Evolutionary conservation across 805 yeast species (phyloP).

Genomic region (Lachancea waltii): DNA sequence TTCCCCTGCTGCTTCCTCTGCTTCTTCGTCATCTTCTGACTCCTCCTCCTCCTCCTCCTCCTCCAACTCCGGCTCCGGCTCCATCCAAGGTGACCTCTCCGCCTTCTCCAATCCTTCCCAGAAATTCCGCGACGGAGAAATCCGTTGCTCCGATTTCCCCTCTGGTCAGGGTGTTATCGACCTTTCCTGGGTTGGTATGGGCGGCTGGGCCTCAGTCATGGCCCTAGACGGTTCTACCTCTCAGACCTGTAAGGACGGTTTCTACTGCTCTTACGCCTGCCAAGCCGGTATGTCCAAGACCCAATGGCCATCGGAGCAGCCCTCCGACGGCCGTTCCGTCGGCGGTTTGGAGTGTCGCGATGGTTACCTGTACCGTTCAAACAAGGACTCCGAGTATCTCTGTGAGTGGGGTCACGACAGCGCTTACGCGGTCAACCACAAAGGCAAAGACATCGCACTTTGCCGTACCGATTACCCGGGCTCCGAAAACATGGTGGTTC

Average conservation of each 20-base stretch:
- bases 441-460: constrained; percentile 65
- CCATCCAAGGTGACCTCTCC: constrained; percentile 48
- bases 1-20: constrained; percentile 17
- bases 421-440: constrained; percentile 62
- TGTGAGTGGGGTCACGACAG: constrained; percentile 82
- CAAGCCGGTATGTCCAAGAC: constrained; percentile 99
- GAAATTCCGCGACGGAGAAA: constrained; percentile 62
- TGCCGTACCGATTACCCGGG: constrained; percentile 99
- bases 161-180: constrained; percentile 67
- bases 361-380: constrained; percentile 81
- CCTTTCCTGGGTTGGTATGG: constrained; percentile 48
- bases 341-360: constrained; percentile 87
- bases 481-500: constrained; percentile 96
- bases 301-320: constrained; percentile 92
- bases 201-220: constrained; percentile 42
- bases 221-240: constrained; percentile 47
- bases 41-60: constrained; percentile 6
- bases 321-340: constrained; percentile 79
- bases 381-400: constrained; percentile 56
- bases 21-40: constrained; percentile 19
- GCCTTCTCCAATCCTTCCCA: constrained; percentile 51
- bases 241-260: constrained; percentile 72
- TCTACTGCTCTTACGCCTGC: constrained; percentile 96
- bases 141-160: constrained; percentile 64
- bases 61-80: constrained; percentile 12